Evolutionary conservation across 108 stramenopile species (phyloP), one percentile per base, ranked within the genome.

Genomic region (Nitzschia sp.): DNA sequence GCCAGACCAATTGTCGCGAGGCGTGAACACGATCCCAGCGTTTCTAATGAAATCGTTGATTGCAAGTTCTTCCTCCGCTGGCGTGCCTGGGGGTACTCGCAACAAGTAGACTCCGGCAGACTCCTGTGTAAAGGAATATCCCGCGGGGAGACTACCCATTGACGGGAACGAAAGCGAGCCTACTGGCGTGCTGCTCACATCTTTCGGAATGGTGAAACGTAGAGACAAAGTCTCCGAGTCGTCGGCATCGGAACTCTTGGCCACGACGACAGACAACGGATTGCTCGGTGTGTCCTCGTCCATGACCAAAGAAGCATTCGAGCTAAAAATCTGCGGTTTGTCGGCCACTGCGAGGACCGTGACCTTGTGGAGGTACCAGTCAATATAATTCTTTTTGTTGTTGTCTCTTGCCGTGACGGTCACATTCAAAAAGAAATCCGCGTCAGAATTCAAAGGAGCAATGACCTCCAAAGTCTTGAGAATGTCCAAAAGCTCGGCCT

Each of bases 221-320:
- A 69, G 13, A 15, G 68, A 69, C 0, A 69, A 38, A 28, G 35
- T 45, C 30, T 68, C 67, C 6, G 38, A 46, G 18, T 29, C 36
- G 26, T 68, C 67, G 25, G 30, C 25, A 36, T 68, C 67, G 9
- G 17, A 15, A 68, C 67, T 68, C 9, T 19, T 17, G 15, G 2
- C 25, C n/a, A 38, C 68, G 1, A 8, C 29, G 24, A 69, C 46
- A 18, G 58, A 34, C 11, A 59, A 1, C 35, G 58, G 3, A 32
- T 1, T 1, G 5, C 58, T 59, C 1, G 2, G 18, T 18, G 32
- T 17, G 35, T 59, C 58, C 23, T 59, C 58, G 1, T 59, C 2
- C n/a, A n/a, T n/a, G n/a, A n/a, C n/a, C n/a, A n/a, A n/a, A n/a
- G n/a, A n/a, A n/a, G n/a, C n/a, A n/a, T n/a, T n/a, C n/a, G n/a